Evolutionary conservation across 2,329 filamentous ascomycete species (phyloP), one percentile per base, ranked within the genome.

Genomic region (Leptographium galeiforme): DNA sequence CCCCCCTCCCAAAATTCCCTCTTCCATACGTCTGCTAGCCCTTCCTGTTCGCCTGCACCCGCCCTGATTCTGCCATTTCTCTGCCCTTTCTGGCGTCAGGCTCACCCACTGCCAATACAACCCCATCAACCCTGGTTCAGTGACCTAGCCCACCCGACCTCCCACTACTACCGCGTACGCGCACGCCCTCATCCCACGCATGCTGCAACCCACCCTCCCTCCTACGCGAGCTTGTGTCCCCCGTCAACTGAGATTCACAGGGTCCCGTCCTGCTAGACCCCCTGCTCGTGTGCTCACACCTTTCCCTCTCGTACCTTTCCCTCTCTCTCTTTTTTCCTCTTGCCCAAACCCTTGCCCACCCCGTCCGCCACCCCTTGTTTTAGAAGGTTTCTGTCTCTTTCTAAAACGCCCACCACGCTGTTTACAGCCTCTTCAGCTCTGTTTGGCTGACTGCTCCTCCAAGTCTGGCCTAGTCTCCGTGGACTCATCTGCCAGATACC

Each of bases 221-320:
- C 46, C 51, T 54, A 58, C 57, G 55, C 57, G 53, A 58, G 55
- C 55, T 53, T 56, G 55, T 58, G 52, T 48, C 47, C 53, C 56
- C 50, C 47, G 10, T 45, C 53, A 41, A 49, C 53, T 54, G 57
- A 58, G 55, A 57, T 55, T 41, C 44, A 10, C 47, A 50, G 43
- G n/a, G 48, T 30, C 41, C 48, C 43, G 25, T 18, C 49, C 50
- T 50, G 36, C 47, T 50, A 30, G 38, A 47, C 40, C 50, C 50
- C 48, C 19, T 38, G 50, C 36, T 14, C 50, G 33, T 41, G 38
- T 34, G 30, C 34, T 33, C 30, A 33, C 41, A 33, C 30, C n/a
- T 30, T 16, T 16, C 25, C 25, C 25, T 8, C 25, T 16, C 25
- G 44, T 25, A 32, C 32, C 44, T 46, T 46, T 32, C 7, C 25